Percentiles rank a stretch among this genome's conserved stretches.
Evolutionary conservation across 225 moss, liverwort and hornwort genomes (phyloP).

Genomic region (Pseudoscleropodium purum): DNA sequence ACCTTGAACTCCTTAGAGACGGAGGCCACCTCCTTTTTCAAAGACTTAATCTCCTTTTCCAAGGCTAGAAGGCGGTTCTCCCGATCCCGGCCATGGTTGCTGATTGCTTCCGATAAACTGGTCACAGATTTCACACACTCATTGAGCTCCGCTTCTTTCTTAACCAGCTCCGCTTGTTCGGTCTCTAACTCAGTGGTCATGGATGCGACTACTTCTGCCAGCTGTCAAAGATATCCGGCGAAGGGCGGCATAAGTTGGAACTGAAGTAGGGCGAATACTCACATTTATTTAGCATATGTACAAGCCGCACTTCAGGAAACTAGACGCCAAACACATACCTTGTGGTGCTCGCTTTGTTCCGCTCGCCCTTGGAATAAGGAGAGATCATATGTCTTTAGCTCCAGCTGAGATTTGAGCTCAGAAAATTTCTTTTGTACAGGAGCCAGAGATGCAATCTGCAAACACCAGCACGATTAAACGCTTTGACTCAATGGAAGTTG

Average conservation of each 20-base stretch:
- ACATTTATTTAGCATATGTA: neutral
- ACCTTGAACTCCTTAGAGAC: conserved; percentile 83
- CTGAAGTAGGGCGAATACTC: neutral
- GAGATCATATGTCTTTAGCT: conserved; percentile 86
- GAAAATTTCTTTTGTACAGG: conserved; percentile 67
- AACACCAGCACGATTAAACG: neutral
- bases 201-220: conserved; percentile 62
- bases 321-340: conserved; percentile 31
- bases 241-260: neutral
- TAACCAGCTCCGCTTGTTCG: conserved; percentile 46
- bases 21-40: conserved; percentile 66
- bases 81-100: conserved; percentile 66
- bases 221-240: conserved; percentile 21
- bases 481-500: neutral
- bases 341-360: conserved; percentile 93
- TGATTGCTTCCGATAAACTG: conserved; percentile 54
- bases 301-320: neutral
- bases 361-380: conserved; percentile 80
- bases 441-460: conserved; percentile 75
- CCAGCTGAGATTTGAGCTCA: conserved; percentile 79
- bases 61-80: conserved; percentile 54
- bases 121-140: conserved; percentile 46
- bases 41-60: conserved; percentile 71
- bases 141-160: conserved; percentile 53
- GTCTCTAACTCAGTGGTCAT: conserved; percentile 58